Evolutionary conservation across 2,329 filamentous ascomycete genomes (phyloP), one percentile per base, ranked within the genome.

Genomic region (Gyromitra esculenta): DNA sequence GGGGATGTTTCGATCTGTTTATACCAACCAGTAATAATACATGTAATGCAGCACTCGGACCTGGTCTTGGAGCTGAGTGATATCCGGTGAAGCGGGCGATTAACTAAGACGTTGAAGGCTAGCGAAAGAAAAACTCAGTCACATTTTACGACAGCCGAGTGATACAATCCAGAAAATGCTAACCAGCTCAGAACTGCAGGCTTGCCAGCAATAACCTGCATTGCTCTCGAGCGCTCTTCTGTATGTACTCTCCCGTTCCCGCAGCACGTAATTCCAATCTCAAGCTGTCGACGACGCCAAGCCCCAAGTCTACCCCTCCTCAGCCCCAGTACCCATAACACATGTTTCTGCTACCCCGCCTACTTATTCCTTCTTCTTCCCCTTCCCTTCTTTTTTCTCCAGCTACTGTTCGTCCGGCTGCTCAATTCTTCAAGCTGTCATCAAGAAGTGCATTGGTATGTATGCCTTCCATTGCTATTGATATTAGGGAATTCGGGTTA

Each of bases 371-470:
- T 50, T 45, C 66, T 18, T 64, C 45, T 39, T 48, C 37, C 39
- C 31, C 60, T 76, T 64, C 66, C 13, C 15, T 70, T 67, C 31
- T 70, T 35, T 67, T 50, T 25, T 56, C 75, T 52, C 59, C 54
- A 73, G 67, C 68, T 73, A 57, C 41, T 72, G 62, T 45, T 60
- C 56, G 25, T 48, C 71, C 57, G 13, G 62, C 25, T 70, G 65
- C 62, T 71, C 75, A 59, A 68, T 68, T 68, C 15, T 60, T 64
- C 75, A 77, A 77, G 39, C 72, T 77, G 75, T 77, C 66, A 74
- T 77, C 75, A 54, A 76, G 77, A 73, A 66, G 76, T 56, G 77
- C 77, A 39, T 69, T 76, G 68, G 77, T 79, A 76, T 68, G 64
- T 11, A 52, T 48, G 25, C 25, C 21, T 7, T 37, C 7, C 50